These are phyloP conservation scores for Aristolochia contorta DNA, from an alignment of 164 flowering plant species.

Conservation along the genomic window DNA sequence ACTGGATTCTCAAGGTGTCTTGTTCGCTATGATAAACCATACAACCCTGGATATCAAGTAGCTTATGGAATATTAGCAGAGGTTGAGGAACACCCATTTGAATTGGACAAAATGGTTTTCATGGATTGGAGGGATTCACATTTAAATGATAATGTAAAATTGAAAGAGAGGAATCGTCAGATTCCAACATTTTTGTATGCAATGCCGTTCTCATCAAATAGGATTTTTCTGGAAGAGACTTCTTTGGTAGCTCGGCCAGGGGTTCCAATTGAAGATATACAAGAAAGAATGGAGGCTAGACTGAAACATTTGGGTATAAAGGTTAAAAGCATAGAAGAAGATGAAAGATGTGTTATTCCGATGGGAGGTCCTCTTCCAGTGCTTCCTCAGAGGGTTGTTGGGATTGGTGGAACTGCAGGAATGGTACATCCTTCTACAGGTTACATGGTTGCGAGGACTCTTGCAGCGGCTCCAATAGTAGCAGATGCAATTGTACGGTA, in stretches of 20 bases:
- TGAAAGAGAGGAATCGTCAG: slow-evolving; percentile 50
- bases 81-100: slow-evolving; percentile 88
- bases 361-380: slow-evolving; percentile 99
- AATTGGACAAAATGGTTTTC: slow-evolving; percentile 82
- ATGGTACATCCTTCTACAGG: slow-evolving; percentile 99
- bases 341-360: slow-evolving; percentile 81
- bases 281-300: slow-evolving; percentile 86
- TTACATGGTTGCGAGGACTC: slow-evolving; percentile 90
- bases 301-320: slow-evolving; percentile 76
- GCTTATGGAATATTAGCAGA: slow-evolving; percentile 93
- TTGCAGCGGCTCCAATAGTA: slow-evolving; percentile 84
- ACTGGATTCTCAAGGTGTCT: slow-evolving; percentile 83
- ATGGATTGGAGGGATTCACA: slow-evolving; percentile 98
- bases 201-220: slow-evolving; percentile 80
- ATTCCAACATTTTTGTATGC: slow-evolving; percentile 90
- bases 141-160: slow-evolving; percentile 30
- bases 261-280: slow-evolving; percentile 58
- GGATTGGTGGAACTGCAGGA: slow-evolving; percentile 94
- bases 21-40: slow-evolving; percentile 87
- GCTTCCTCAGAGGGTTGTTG: slow-evolving; percentile 79
- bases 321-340: slow-evolving; percentile 79
- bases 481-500: slow-evolving; percentile 59
- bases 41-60: slow-evolving; percentile 90
- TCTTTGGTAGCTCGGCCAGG: slow-evolving; percentile 94
- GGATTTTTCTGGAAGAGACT: slow-evolving; percentile 89